Percentiles rank a stretch among this genome's conserved stretches.
phyloP scores from a whole-genome alignment of 345 rosid genomes.

The Cardamine chenopodiifolia region DNA sequence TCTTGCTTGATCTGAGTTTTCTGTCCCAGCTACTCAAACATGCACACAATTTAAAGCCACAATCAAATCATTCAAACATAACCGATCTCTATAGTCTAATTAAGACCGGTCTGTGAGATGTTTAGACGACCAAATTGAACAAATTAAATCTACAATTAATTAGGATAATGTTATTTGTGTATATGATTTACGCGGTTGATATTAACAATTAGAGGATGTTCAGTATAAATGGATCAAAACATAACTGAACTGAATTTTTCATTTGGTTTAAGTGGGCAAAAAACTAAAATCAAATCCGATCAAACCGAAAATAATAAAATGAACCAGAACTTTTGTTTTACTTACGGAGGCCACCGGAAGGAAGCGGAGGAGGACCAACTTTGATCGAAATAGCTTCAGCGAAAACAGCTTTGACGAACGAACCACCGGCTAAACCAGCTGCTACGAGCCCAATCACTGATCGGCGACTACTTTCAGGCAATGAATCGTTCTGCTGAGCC shows the following conservation, averaged over 20 bases:
- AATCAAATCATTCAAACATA: neutral
- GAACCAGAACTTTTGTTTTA: slow-evolving; percentile 12
- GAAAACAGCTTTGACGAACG: slow-evolving; percentile 66
- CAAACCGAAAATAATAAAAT: neutral
- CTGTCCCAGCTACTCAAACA: slow-evolving; percentile 78
- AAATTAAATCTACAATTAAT: neutral
- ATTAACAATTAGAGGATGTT: neutral
- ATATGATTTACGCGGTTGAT: neutral
- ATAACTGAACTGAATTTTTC: neutral
- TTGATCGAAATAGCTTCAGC: slow-evolving; percentile 79
- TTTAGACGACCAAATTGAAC: neutral
- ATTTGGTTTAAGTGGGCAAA: neutral
- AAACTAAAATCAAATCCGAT: neutral
- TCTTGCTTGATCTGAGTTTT: slow-evolving; percentile 86
- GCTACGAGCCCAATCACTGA: slow-evolving; percentile 76
- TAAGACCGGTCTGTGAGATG: neutral
- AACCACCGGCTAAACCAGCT: slow-evolving; percentile 70
- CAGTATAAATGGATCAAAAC: neutral
- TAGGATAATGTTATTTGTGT: neutral
- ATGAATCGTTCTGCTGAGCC: slow-evolving; percentile 59
- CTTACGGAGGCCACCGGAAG: slow-evolving; percentile 94
- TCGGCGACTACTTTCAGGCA: slow-evolving; percentile 69
- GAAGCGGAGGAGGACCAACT: slow-evolving; percentile 85
- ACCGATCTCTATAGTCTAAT: neutral
- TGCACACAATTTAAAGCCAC: neutral